Evolutionary conservation across 345 rosid genomes (phyloP), one percentile per base, ranked within the genome.

Genomic region (Cochlearia excelsa): DNA sequence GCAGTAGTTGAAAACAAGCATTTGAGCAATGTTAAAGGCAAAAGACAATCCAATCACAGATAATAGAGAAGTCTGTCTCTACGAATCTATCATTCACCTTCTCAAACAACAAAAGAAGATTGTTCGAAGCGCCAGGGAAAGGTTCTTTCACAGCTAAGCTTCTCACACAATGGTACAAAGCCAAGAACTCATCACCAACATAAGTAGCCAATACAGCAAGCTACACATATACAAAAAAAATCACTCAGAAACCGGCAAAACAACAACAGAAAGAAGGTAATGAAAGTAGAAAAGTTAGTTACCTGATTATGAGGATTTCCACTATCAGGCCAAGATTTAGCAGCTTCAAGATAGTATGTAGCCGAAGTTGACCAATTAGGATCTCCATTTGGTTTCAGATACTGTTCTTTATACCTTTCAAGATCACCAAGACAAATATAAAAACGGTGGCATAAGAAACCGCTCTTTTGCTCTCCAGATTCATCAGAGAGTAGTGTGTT

Each of bases 261-360:
- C 1, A 9, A 33, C 7, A 7, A 7, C 7, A 11, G 2, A 0
- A 31, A 9, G 8, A 61, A 26, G n/a, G 46, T 34, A 23, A 45
- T 37, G n/a, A 7, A 63, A 51, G 26, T 63, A 57, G 59, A 55
- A 38, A 16, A 16, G 23, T 1, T 6, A 30, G 1, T 37, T 45
- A 63, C 98, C 89, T 88, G 97, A 74, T 92, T 92, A 57, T 92
- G 98, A 26, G 95, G 90, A 74, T 86, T 88, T 30, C 96, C 98
- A 66, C 95, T 74, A 54, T 84, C 82, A 7, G 96, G 96, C 88
- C 93, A 88, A 64, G 80, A 72, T 61, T 54, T 68, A 54, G 80
- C 80, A 61, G 95, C 93, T 77, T 88, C 87, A 74, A 86, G 54
- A 76, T 92, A 92, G 70, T 79, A 73, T n/a, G 78, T 49, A 30